These are phyloP conservation scores for Cnidoscolus chayamansa DNA, from an alignment of 441 rosid species.

Conservation along the genomic window DNA sequence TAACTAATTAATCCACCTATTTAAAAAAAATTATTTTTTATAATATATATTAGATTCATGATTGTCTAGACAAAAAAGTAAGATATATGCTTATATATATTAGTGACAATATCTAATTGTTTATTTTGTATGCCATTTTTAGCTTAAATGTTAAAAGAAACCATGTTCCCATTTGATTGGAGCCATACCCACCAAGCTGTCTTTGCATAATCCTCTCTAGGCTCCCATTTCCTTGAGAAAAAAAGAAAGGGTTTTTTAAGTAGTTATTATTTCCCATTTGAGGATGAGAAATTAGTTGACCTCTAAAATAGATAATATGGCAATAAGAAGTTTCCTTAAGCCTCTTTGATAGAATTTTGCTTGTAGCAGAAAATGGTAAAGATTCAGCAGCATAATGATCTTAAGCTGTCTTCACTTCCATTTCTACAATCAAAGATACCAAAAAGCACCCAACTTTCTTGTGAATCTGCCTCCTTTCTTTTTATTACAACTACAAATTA, in stretches of 20 bases:
- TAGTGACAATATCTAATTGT: too few relatives aligned
- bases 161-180: too few relatives aligned
- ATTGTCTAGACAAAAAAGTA: too few relatives aligned
- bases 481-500: not conserved
- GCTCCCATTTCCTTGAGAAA: too few relatives aligned
- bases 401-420: not conserved
- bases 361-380: constrained; percentile 3
- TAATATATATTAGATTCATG: too few relatives aligned
- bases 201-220: not conserved
- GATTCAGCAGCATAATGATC: not conserved
- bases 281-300: not conserved
- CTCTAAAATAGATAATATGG: too few relatives aligned
- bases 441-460: not conserved
- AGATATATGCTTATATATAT: too few relatives aligned
- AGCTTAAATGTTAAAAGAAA: constrained; percentile 4
- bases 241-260: too few relatives aligned
- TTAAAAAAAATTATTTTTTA: not conserved
- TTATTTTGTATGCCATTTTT: constrained; percentile 13
- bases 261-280: not conserved
- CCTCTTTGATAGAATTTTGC: not conserved
- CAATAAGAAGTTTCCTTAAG: not conserved
- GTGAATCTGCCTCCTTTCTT: constrained; percentile 3
- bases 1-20: not conserved
- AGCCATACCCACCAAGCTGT: not conserved
- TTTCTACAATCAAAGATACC: not conserved